Base-by-base conservation (phyloP, 2,329 filamentous ascomycete genomes). In the Pestalotiopsis sp. region DNA sequence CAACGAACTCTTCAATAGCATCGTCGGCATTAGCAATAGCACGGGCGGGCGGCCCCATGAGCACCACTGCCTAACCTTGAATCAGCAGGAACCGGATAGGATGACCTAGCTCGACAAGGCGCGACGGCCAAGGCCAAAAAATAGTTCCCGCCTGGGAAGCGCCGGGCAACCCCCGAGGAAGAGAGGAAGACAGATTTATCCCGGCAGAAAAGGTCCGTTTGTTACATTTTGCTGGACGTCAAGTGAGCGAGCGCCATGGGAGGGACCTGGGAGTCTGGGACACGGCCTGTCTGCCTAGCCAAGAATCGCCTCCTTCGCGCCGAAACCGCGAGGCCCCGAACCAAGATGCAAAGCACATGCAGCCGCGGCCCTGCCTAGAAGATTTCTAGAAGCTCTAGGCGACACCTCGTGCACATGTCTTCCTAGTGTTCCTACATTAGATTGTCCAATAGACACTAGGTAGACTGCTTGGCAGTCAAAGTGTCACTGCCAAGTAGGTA, bases 131-230 rank as follows among this genome's bases (percentile, higher is more conserved):
- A 41, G 36, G 36, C 61, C 61, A 64, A 25, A 64, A 25, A 27
- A 64, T 64, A 64, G 61, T 40, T 45, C 61, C 61, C 61, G 61
- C 41, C 20, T 45, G 38, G 45, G 45, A 45, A 64, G 61, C 40
- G 38, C 61, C 38, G 38, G 41, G 38, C 38, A 64, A 52, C 23
- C 20, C 61, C 25, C 61, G 17, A 40, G 49, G 14, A 14, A 27
- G 6, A 20, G 20, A 40, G 23, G 20, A 49, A 64, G 36, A 45
- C 20, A 49, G 40, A 36, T 27, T 17, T 25, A 59, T 23, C 27
- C 27, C 41, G 61, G 61, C 38, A 41, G 27, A 49, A 64, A 49
- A 40, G 41, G n/a, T 64, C 38, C 41, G 40, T 13, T 14, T 31
- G 3, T 49, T 49, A 23, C 4, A 14, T 23, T 7, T 36, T 27